A percentile compares a stretch with the other conserved stretches of the same genome.
Conservation (phyloP, 108 stramenopile genomes). For the Cyclotella distinguenda region DNA sequence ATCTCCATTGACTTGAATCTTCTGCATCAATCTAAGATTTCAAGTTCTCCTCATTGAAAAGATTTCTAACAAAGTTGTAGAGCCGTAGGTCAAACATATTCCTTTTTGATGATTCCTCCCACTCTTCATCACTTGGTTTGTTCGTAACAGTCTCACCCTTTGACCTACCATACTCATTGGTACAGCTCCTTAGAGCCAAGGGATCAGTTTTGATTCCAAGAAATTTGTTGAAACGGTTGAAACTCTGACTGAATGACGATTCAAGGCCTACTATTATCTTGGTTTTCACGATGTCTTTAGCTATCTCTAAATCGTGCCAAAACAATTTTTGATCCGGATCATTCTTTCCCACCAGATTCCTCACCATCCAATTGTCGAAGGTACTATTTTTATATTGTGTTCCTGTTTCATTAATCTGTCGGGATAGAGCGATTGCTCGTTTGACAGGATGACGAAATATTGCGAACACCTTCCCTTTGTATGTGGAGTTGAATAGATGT, state of each 20-base stretch:
- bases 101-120: slow-evolving; percentile 20
- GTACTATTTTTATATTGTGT: too few species aligned
- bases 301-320: too few species aligned
- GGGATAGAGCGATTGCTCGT: neutral
- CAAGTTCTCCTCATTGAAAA: slow-evolving; percentile 20
- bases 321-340: neutral
- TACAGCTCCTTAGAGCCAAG: slow-evolving; percentile 5
- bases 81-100: slow-evolving; percentile 37
- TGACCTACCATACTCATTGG: neutral
- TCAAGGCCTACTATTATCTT: slow-evolving; percentile 23
- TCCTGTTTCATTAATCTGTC: neutral
- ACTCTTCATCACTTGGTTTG: slow-evolving; percentile 18
- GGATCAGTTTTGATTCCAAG: slow-evolving; percentile 4
- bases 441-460: slow-evolving; percentile 41
- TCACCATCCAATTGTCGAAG: slow-evolving; percentile 25
- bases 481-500: slow-evolving; percentile 20
- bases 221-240: slow-evolving; percentile 20
- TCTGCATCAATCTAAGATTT: neutral
- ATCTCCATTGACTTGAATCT: slow-evolving; percentile 23
- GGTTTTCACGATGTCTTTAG: slow-evolving; percentile 16
- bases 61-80: slow-evolving; percentile 26
- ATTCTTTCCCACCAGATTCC: slow-evolving; percentile 21
- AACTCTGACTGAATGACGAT: slow-evolving; percentile 11
- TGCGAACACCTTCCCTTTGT: slow-evolving; percentile 36
- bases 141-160: neutral